phyloP scores from a whole-genome alignment of 2,329 filamentous ascomycete species.

The Onygena corvina region DNA sequence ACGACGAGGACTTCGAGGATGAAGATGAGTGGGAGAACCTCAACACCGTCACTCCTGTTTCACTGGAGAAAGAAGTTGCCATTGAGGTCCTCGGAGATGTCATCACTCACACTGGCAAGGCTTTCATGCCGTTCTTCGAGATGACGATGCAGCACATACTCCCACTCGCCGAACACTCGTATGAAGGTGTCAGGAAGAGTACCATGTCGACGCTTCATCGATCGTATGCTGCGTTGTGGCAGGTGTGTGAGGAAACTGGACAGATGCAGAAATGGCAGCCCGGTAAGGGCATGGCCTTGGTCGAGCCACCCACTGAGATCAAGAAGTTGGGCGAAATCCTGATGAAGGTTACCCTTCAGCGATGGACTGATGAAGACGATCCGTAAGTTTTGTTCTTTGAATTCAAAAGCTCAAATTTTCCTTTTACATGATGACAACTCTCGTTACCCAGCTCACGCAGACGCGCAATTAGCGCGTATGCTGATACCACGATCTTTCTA shows the following conservation, averaged over 20 bases:
- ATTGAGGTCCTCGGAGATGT: conserved; percentile 91
- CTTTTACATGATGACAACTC: conserved; percentile 64
- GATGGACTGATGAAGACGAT: conserved; percentile 85
- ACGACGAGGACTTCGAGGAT: conserved; percentile 57
- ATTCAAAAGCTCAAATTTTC: no score
- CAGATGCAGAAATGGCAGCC: conserved; percentile 73
- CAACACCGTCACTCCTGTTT: conserved; percentile 72
- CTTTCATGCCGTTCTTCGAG: conserved; percentile 75
- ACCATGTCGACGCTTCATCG: conserved; percentile 87
- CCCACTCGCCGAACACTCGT: conserved; percentile 73
- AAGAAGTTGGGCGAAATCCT: conserved; percentile 77
- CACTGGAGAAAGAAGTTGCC: conserved; percentile 94
- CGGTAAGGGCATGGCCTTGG: conserved; percentile 64
- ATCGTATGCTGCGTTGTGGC: conserved; percentile 81
- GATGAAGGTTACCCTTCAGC: conserved; percentile 66
- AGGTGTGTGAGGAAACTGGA: conserved; percentile 69
- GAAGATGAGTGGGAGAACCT: conserved; percentile 78
- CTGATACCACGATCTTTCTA: conserved; percentile 65
- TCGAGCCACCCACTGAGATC: conserved; percentile 65
- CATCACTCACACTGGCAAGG: conserved; percentile 69
- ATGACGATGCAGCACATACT: conserved; percentile 72
- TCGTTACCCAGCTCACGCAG: conserved; percentile 99
- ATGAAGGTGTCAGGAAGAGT: conserved; percentile 87
- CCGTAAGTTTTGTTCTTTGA: conserved; percentile 54
- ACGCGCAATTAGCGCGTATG: conserved; percentile 72